A percentile compares a stretch with the other conserved stretches of the same genome.
Conservation (phyloP, 371 early-diverging fungal species). For the Mortierella sp. region DNA sequence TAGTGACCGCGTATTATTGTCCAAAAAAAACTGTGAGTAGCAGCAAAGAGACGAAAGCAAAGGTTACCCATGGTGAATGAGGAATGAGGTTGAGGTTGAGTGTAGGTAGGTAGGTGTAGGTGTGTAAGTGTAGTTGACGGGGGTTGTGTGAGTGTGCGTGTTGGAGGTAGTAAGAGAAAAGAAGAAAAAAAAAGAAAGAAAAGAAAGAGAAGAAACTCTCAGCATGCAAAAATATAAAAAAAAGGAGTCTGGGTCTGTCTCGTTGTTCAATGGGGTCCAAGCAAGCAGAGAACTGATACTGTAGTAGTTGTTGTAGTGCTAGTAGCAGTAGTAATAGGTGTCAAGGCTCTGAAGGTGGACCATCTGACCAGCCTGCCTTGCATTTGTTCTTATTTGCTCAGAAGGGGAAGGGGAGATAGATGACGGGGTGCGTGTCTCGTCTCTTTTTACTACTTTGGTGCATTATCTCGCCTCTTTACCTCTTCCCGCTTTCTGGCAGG, state of each 20-base stretch:
- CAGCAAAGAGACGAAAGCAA: not conserved
- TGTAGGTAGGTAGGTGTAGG: not conserved
- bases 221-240: not conserved
- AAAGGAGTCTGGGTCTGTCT: not conserved
- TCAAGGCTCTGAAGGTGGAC: not conserved
- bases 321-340: not conserved
- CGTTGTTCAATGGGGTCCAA: not conserved
- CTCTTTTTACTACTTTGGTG: not conserved
- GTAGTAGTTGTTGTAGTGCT: too few species aligned
- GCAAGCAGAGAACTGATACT: not conserved
- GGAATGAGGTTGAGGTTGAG: not conserved
- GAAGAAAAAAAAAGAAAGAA: not conserved
- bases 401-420: not conserved
- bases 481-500: not conserved
- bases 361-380: slow-evolving; percentile 4
- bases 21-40: not conserved
- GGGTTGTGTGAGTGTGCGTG: not conserved
- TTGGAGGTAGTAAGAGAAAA: not conserved
- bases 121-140: not conserved
- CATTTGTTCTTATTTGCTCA: not conserved
- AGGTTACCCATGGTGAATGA: slow-evolving; percentile 12
- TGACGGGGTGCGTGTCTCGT: not conserved
- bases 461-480: not conserved
- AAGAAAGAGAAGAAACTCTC: not conserved
- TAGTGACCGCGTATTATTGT: slow-evolving; percentile 13